Evolutionary conservation across 345 rosid genomes (phyloP).

Genomic region (Garcia nutans): DNA sequence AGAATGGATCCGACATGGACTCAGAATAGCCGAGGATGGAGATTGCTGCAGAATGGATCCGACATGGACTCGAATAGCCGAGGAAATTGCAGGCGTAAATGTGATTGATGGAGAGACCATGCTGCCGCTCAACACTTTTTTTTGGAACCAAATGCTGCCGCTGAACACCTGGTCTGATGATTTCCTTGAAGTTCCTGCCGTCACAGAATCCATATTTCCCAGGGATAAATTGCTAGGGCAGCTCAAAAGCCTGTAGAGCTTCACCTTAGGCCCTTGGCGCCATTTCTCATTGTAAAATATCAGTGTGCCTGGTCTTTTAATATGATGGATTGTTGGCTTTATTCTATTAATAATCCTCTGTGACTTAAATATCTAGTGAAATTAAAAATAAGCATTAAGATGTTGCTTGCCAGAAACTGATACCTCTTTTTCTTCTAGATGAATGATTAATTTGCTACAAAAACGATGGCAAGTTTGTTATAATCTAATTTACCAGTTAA

Average conservation of each 20-base stretch:
- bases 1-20: slow-evolving; percentile 36
- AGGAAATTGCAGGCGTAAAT: slow-evolving; percentile 24
- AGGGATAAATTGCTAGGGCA: slow-evolving; percentile 28
- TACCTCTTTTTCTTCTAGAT: too few species aligned
- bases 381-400: too few species aligned
- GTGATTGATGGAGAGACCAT: slow-evolving; percentile 30
- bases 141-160: slow-evolving; percentile 14
- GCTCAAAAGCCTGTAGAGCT: slow-evolving; percentile 16
- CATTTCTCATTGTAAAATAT: neutral
- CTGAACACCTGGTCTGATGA: slow-evolving; percentile 23
- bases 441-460: too few species aligned
- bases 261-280: slow-evolving; percentile 1
- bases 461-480: too few species aligned
- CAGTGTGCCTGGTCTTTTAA: neutral
- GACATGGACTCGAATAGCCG: slow-evolving; percentile 27
- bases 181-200: slow-evolving; percentile 26
- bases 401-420: too few species aligned
- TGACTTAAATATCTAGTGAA: neutral
- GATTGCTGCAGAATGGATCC: slow-evolving; percentile 33
- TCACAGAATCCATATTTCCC: slow-evolving; percentile 32
- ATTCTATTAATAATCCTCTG: neutral
- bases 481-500: too few species aligned
- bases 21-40: slow-evolving; percentile 29
- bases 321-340: neutral
- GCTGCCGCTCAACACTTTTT: slow-evolving; percentile 21